Evolutionary conservation across 2,329 filamentous ascomycete genomes (phyloP).

Genomic region (Macrophomina tecta): DNA sequence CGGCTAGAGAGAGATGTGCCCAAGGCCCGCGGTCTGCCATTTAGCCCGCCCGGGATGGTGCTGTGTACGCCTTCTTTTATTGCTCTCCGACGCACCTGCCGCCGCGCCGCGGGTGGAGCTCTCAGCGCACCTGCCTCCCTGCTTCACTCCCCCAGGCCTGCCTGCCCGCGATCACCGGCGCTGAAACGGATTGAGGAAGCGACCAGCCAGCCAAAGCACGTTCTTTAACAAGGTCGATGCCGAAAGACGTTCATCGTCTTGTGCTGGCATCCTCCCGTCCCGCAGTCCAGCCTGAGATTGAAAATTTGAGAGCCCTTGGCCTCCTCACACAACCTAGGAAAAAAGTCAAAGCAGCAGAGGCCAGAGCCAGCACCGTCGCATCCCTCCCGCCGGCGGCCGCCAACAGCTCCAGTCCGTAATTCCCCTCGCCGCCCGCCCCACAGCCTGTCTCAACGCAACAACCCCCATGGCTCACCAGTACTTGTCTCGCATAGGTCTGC

Average conservation of each 20-base stretch:
- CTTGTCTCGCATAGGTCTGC: slow-evolving; percentile 27
- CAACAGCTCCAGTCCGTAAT: slow-evolving; percentile 13
- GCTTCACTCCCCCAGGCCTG: slow-evolving; percentile 10
- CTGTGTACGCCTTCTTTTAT: slow-evolving; percentile 20
- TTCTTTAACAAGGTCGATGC: slow-evolving; percentile 26
- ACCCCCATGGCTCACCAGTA: slow-evolving; percentile 28
- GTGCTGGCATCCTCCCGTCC: slow-evolving; percentile 13
- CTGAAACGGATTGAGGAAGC: slow-evolving; percentile 30
- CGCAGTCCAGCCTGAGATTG: slow-evolving; percentile 23
- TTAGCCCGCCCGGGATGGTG: slow-evolving; percentile 15
- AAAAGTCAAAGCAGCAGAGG: slow-evolving; percentile 26
- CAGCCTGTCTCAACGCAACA: slow-evolving; percentile 19
- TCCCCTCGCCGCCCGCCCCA: slow-evolving; percentile 18
- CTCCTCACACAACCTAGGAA: slow-evolving; percentile 19
- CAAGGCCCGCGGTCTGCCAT: slow-evolving; percentile 6
- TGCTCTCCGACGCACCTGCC: slow-evolving; percentile 19
- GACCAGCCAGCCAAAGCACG: slow-evolving; percentile 21
- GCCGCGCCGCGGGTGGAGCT: slow-evolving; percentile 19
- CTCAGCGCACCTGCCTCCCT: slow-evolving; percentile 12
- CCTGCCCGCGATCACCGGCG: slow-evolving; percentile 22
- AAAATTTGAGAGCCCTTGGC: slow-evolving; percentile 31
- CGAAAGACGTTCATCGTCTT: slow-evolving; percentile 8
- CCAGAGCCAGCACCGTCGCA: slow-evolving; percentile 6
- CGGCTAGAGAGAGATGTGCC: slow-evolving; percentile 5
- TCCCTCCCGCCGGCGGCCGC: slow-evolving; percentile 6